phyloP scores from a whole-genome alignment of 768 basidiomycete genomes.

The Hygrophorus russula region DNA sequence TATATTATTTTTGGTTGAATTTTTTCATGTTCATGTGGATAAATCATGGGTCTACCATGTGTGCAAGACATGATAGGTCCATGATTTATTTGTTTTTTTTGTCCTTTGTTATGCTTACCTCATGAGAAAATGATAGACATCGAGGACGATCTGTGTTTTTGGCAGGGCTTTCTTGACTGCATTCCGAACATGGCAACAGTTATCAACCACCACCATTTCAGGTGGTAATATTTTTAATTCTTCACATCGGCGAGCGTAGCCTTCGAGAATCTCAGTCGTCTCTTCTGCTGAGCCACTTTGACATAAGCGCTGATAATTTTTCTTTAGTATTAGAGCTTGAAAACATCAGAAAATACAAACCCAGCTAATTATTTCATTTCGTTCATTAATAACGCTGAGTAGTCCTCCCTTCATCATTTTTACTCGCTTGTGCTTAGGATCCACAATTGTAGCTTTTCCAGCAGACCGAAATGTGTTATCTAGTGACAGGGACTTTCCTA shows the following conservation, averaged over 20 bases:
- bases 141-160: background rate
- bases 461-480: background rate
- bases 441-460: background rate
- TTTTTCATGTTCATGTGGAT: background rate
- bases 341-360: background rate
- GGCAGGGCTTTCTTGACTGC: background rate
- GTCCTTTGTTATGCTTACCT: background rate
- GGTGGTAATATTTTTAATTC: background rate
- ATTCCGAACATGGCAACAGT: slow-evolving; percentile 1
- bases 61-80: background rate
- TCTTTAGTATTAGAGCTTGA: background rate
- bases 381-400: background rate
- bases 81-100: background rate
- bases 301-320: background rate
- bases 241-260: background rate
- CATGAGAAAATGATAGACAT: background rate
- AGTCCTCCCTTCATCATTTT: background rate
- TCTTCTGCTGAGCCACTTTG: background rate
- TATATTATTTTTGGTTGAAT: background rate
- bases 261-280: background rate
- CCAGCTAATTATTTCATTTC: background rate
- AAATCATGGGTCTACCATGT: background rate
- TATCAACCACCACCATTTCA: slow-evolving; percentile 1
- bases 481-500: background rate
- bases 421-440: background rate